Conservation (phyloP, 768 basidiomycete species). For the Phanerodontia chrysosporium region DNA sequence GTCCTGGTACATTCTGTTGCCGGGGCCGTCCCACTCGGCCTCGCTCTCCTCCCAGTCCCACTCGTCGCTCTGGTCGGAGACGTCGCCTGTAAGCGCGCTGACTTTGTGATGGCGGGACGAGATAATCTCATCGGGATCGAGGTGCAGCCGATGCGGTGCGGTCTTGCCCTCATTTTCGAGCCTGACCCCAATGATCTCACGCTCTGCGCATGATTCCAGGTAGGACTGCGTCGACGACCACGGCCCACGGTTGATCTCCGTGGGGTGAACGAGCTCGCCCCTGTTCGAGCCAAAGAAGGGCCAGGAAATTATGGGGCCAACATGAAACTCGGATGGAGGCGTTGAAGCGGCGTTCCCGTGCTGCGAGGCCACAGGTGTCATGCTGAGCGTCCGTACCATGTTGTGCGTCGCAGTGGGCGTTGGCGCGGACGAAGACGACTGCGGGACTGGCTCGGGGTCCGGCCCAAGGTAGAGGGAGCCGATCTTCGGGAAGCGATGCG, state of each 20-base stretch:
- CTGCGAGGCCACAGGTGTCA: constrained; percentile 1
- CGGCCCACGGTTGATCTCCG: constrained; percentile 76
- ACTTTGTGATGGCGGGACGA: constrained; percentile 69
- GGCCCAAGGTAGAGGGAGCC: constrained; percentile 70
- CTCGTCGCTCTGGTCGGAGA: constrained; percentile 75
- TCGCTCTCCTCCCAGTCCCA: constrained; percentile 79
- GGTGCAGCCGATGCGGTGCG: constrained; percentile 72
- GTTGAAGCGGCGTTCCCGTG: background rate
- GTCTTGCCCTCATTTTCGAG: constrained; percentile 75
- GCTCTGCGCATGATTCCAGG: constrained; percentile 57
- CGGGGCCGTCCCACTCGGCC: constrained; percentile 74
- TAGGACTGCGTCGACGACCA: constrained; percentile 62
- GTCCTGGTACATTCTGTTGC: constrained; percentile 76
- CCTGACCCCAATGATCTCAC: constrained; percentile 73
- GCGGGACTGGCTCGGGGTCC: constrained; percentile 7
- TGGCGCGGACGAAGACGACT: constrained; percentile 13
- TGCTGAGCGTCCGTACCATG: constrained; percentile 7
- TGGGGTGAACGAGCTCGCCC: constrained; percentile 63
- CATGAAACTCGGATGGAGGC: constrained; percentile 39
- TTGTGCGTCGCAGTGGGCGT: constrained; percentile 19
- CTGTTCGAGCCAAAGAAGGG: constrained; percentile 85
- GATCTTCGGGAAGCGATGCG: constrained; percentile 70
- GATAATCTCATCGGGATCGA: constrained; percentile 74
- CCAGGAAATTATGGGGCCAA: constrained; percentile 87
- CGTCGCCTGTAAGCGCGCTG: constrained; percentile 63